Evolutionary conservation across 176 grass and related monocot genomes (phyloP), one percentile per base, ranked within the genome.

Genomic region (Zea luxurians): DNA sequence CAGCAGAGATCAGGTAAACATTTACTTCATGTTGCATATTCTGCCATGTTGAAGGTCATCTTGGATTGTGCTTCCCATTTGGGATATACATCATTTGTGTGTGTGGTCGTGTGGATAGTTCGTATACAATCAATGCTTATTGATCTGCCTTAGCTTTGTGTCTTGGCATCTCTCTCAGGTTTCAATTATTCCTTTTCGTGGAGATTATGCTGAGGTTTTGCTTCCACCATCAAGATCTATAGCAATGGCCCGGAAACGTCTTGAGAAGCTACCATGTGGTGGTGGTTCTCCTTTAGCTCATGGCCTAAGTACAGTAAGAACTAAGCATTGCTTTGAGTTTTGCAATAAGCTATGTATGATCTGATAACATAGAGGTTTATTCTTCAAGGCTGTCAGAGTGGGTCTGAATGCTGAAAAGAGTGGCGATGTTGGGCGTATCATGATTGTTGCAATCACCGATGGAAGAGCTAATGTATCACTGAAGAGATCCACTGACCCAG

Each of bases 361-460:
- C 13, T 65, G 62, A 37, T 84, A 18, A 82, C 50, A 87, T 36
- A 21, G 6, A 48, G 3, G 27, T 83, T 53, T 79, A 4, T 62
- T 60, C 62, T 13, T 75, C 15, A 85, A 98, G 95, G 95, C 95
- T 77, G 95, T 98, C 78, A 98, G 95, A 82, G 95, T 98, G 72
- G 95, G 95, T 7, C 34, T 98, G 85, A 98, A 98, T 90, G 95
- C 95, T 86, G 95, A 94, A 82, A 98, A 98, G 82, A 94, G 95
- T 78, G 89, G 95, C 4, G 95, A 98, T 90, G 95, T 98, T 68
- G 95, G 95, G 48, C 91, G 95, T 46, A 82, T 98, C 44, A 98
- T 98, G 95, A 94, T 98, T 40, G 95, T 98, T 83, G 95, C 91
- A 79, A 90, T 98, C 83, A 98, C 95, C 8, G 95, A 98, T 61